phyloP scores from a whole-genome alignment of 1,284 basidiomycete species.

The Cystobasidiaceae sp. region DNA sequence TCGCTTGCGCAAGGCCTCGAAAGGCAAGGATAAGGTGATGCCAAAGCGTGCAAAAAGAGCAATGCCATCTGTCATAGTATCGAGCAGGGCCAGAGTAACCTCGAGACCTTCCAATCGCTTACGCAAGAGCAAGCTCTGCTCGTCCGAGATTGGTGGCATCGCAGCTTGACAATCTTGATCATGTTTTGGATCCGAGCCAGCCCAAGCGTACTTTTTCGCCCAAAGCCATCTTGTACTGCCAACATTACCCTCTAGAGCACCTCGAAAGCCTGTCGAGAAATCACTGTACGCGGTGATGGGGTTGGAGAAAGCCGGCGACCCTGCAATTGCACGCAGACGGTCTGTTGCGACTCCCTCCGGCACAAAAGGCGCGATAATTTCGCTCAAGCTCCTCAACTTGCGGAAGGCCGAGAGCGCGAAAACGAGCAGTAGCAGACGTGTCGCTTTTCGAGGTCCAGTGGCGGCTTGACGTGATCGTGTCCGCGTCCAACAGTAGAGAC shows the following conservation, averaged over 20 bases:
- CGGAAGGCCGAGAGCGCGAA: constrained; percentile 28
- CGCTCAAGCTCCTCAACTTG: constrained; percentile 21
- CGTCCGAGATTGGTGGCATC: constrained; percentile 21
- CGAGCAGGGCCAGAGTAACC: constrained; percentile 22
- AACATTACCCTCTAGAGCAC: too few species aligned
- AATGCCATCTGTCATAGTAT: constrained; percentile 25
- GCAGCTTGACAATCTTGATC: background rate
- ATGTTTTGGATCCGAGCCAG: background rate
- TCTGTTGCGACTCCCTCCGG: background rate
- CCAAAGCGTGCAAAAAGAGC: constrained; percentile 20
- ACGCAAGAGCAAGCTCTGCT: constrained; percentile 12
- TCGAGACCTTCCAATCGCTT: constrained; percentile 18
- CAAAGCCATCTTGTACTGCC: constrained; percentile 20
- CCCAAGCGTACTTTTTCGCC: constrained; percentile 27
- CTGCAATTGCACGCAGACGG: constrained; percentile 8
- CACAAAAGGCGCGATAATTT: constrained; percentile 13
- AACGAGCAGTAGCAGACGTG: constrained; percentile 25
- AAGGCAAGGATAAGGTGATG: constrained; percentile 21
- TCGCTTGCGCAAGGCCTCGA: constrained; percentile 3
- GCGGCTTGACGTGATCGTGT: background rate
- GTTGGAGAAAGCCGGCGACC: too few species aligned
- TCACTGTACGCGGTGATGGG: too few species aligned
- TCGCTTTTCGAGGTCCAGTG: constrained; percentile 9
- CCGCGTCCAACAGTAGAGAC: constrained; percentile 24
- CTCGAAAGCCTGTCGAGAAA: too few species aligned